Percentiles rank a stretch among this genome's conserved stretches.
Conservation (phyloP, 2,329 filamentous ascomycete genomes). For the Alternaria brassicicola region DNA sequence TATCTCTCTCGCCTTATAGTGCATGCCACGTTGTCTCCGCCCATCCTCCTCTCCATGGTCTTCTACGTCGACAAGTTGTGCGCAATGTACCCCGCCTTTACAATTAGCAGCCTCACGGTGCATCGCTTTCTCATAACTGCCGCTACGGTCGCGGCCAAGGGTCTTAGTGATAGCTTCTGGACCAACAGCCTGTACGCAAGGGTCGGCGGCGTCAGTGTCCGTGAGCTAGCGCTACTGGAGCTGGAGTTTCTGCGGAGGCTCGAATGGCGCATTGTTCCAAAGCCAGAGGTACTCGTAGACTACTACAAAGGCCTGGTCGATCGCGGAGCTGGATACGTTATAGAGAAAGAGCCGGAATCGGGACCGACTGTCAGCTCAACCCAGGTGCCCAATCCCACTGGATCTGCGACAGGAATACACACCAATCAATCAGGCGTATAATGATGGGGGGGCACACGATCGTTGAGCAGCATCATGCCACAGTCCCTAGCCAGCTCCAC, state of each 20-base stretch:
- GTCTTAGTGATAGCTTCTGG: slow-evolving; percentile 96
- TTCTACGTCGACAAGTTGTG: slow-evolving; percentile 98
- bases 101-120: slow-evolving; percentile 93
- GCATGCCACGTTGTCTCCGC: slow-evolving; percentile 90
- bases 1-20: slow-evolving; percentile 92
- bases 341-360: slow-evolving; percentile 47
- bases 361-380: slow-evolving; percentile 16
- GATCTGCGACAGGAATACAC: slow-evolving; percentile 30
- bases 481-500: not conserved
- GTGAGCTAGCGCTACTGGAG: slow-evolving; percentile 88
- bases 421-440: slow-evolving; percentile 28
- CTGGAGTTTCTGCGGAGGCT: slow-evolving; percentile 91
- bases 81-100: slow-evolving; percentile 90
- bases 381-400: slow-evolving; percentile 18
- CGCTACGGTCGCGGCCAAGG: slow-evolving; percentile 94
- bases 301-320: slow-evolving; percentile 90
- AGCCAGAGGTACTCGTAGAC: slow-evolving; percentile 88
- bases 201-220: slow-evolving; percentile 88
- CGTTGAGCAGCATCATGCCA: slow-evolving; percentile 6
- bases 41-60: slow-evolving; percentile 96
- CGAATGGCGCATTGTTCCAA: slow-evolving; percentile 96
- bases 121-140: slow-evolving; percentile 97
- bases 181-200: slow-evolving; percentile 96
- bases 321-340: slow-evolving; percentile 63
- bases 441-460: slow-evolving; percentile 4